phyloP scores from a whole-genome alignment of 306 rosid species.

The Prunus campanulata region DNA sequence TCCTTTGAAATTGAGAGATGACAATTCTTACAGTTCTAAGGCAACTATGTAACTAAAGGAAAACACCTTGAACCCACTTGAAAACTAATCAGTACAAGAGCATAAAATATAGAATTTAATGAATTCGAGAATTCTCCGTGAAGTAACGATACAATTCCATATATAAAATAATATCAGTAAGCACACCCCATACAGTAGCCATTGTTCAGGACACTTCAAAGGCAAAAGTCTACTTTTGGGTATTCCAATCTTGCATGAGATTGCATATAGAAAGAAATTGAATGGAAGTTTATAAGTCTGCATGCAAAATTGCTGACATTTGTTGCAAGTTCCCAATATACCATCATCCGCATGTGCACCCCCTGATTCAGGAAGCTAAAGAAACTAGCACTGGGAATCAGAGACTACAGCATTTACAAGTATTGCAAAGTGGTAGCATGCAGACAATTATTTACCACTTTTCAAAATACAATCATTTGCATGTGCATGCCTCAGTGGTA shows the following conservation, averaged over 20 bases:
- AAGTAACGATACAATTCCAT: neutral
- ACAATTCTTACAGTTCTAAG: slow-evolving; percentile 11
- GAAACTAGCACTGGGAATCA: neutral
- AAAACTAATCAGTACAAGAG: neutral
- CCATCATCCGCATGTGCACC: neutral
- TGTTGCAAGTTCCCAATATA: neutral
- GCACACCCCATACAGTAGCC: neutral
- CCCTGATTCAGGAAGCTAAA: neutral
- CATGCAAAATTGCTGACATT: neutral
- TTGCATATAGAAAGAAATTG: neutral
- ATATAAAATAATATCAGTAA: neutral
- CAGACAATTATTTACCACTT: neutral
- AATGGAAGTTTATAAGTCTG: neutral
- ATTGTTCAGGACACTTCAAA: neutral
- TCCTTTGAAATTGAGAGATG: slow-evolving; percentile 5
- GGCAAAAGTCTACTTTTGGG: neutral
- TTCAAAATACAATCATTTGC: neutral
- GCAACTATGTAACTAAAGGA: slow-evolving; percentile 7
- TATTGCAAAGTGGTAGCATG: neutral
- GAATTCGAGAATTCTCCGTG: neutral
- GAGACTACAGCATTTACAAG: neutral
- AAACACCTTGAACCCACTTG: neutral
- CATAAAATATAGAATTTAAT: neutral
- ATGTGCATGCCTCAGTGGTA: neutral
- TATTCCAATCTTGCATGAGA: neutral